Evolutionary conservation across 78 protist species (phyloP).

Genomic region (Capsaspora owczarzaki): DNA sequence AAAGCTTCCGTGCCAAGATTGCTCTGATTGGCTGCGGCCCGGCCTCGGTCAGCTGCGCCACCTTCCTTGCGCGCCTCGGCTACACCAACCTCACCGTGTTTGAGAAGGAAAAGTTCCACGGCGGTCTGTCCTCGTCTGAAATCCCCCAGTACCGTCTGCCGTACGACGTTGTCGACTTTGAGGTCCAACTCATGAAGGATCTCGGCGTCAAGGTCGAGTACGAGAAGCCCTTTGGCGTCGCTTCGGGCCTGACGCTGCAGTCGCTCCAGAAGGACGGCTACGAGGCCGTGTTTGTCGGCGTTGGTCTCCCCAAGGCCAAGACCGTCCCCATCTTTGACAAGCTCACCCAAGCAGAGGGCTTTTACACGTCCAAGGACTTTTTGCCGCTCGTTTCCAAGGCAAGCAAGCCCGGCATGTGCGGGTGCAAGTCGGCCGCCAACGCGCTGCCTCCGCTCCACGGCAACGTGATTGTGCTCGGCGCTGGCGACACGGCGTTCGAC

Average conservation of each 20-base stretch:
- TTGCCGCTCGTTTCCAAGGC: slow-evolving; percentile 67
- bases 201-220: slow-evolving; percentile 75
- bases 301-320: slow-evolving; percentile 76
- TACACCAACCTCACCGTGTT: slow-evolving; percentile 75
- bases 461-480: slow-evolving; percentile 90
- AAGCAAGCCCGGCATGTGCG: slow-evolving; percentile 84
- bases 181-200: slow-evolving; percentile 76
- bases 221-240: slow-evolving; percentile 28
- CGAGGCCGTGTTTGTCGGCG: slow-evolving; percentile 81
- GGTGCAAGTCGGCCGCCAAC: slow-evolving; percentile 33
- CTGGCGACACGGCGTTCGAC: slow-evolving; percentile 97
- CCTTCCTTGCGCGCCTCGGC: slow-evolving; percentile 89
- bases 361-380: slow-evolving; percentile 75
- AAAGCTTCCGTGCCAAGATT: slow-evolving; percentile 45
- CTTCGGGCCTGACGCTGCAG: slow-evolving; percentile 45
- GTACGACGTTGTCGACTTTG: slow-evolving; percentile 77
- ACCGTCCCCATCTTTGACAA: slow-evolving; percentile 36
- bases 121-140: slow-evolving; percentile 84
- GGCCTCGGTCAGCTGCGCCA: slow-evolving; percentile 82
- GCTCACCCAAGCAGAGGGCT: slow-evolving; percentile 19
- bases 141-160: slow-evolving; percentile 90
- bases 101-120: slow-evolving; percentile 71
- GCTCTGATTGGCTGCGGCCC: slow-evolving; percentile 94
- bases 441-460: slow-evolving; percentile 65
- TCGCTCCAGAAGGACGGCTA: slow-evolving; percentile 56